phyloP scores from a whole-genome alignment of 192 early-diverging fungal species.

The Chytriomyces sp. region DNA sequence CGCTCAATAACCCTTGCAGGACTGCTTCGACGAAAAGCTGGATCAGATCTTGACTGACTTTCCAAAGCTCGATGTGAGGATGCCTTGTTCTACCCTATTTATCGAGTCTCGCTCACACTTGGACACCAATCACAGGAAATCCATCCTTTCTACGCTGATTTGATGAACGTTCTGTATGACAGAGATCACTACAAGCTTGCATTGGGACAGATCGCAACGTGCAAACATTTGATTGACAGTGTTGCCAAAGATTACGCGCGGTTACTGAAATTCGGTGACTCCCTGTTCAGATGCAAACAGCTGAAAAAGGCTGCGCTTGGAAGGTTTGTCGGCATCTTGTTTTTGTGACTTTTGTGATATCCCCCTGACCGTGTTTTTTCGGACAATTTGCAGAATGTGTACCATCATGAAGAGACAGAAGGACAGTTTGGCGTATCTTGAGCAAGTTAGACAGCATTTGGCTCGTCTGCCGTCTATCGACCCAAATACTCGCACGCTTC shows the following conservation, averaged over 20 bases:
- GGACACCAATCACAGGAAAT: slow-evolving; percentile 72
- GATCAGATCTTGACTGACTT: slow-evolving; percentile 92
- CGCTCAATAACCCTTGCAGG: slow-evolving; percentile 22
- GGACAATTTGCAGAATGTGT: slow-evolving; percentile 83
- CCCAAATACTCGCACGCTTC: slow-evolving; percentile 98
- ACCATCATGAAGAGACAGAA: slow-evolving; percentile 99
- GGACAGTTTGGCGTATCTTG: slow-evolving; percentile 93
- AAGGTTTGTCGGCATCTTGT: slow-evolving; percentile 47
- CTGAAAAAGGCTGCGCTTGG: slow-evolving; percentile 97
- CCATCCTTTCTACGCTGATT: slow-evolving; percentile 99
- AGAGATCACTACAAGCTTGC: slow-evolving; percentile 99
- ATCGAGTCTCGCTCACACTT: background rate
- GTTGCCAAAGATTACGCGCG: slow-evolving; percentile 98
- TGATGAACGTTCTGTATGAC: slow-evolving; percentile 99
- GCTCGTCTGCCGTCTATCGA: slow-evolving; percentile 98
- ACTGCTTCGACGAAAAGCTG: slow-evolving; percentile 94
- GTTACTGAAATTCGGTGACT: slow-evolving; percentile 99
- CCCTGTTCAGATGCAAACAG: slow-evolving; percentile 98
- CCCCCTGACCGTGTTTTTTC: background rate
- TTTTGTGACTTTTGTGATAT: background rate
- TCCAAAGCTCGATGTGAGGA: slow-evolving; percentile 91
- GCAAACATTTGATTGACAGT: slow-evolving; percentile 93
- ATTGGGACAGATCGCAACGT: slow-evolving; percentile 97
- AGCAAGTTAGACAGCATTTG: slow-evolving; percentile 99
- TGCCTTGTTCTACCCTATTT: background rate